Evolutionary conservation across 1,284 basidiomycete species (phyloP).

Genomic region (Psilocybe mexicana): DNA sequence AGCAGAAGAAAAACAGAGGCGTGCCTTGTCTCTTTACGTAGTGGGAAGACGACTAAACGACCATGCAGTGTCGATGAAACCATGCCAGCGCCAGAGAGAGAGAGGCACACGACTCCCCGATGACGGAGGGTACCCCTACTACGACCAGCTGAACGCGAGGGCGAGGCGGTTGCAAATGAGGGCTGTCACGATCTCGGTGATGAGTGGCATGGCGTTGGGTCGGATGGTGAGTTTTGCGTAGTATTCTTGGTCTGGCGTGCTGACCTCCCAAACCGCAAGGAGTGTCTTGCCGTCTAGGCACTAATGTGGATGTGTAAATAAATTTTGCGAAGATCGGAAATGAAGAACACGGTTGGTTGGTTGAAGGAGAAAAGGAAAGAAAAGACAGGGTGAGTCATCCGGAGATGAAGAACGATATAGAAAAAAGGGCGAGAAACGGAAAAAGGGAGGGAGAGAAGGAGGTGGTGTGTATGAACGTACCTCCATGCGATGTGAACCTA

Average conservation of each 20-base stretch:
- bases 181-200: constrained; percentile 74
- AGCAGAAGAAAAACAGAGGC: no score
- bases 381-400: background rate
- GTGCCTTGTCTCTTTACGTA: no score
- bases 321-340: background rate
- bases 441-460: background rate
- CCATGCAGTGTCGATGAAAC: no score
- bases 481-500: constrained; percentile 60
- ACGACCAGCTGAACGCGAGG: constrained; percentile 51
- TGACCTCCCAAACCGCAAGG: constrained; percentile 65
- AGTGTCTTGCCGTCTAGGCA: constrained; percentile 57
- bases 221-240: constrained; percentile 60
- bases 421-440: constrained; percentile 1
- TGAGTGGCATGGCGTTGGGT: constrained; percentile 52
- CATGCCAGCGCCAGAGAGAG: no score
- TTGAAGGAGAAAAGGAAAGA: background rate
- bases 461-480: constrained; percentile 35
- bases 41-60: no score
- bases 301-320: constrained; percentile 33
- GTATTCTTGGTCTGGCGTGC: constrained; percentile 54
- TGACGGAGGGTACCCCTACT: no score
- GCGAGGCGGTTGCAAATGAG: constrained; percentile 70
- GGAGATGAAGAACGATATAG: background rate
- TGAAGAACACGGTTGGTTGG: background rate
- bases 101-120: no score